These are phyloP conservation scores for Dendrobium nobile DNA, from an alignment of 106 monocot genomes.

Conservation along the genomic window DNA sequence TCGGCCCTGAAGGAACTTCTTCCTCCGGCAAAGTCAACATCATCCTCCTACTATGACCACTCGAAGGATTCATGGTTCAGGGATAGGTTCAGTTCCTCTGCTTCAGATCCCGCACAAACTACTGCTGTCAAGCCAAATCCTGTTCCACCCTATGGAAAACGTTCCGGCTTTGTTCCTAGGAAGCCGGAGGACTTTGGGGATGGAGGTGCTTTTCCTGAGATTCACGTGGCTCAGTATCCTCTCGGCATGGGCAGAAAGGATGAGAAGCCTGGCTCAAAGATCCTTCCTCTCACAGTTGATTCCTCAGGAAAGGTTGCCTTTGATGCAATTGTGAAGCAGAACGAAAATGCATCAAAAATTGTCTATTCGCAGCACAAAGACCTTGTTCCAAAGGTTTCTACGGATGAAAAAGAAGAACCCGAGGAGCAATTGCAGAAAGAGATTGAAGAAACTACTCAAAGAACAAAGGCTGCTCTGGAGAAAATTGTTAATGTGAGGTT, in stretches of 20 bases:
- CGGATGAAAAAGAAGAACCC: slow-evolving; percentile 23
- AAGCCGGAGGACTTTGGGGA: slow-evolving; percentile 92
- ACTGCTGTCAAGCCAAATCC: slow-evolving; percentile 17
- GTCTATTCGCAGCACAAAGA: slow-evolving; percentile 92
- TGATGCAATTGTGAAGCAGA: slow-evolving; percentile 76
- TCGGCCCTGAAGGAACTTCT: slow-evolving; percentile 81
- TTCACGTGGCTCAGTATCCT: slow-evolving; percentile 91
- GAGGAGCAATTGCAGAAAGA: slow-evolving; percentile 71
- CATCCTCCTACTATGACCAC: slow-evolving; percentile 67
- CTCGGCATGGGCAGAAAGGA: slow-evolving; percentile 85
- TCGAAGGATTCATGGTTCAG: slow-evolving; percentile 92
- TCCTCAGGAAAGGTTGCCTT: slow-evolving; percentile 83
- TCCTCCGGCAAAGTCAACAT: slow-evolving; percentile 50
- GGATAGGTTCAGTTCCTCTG: slow-evolving; percentile 53
- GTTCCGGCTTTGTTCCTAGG: slow-evolving; percentile 72
- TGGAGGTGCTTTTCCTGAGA: slow-evolving; percentile 98
- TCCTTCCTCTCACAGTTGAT: slow-evolving; percentile 84
- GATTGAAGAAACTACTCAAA: slow-evolving; percentile 75
- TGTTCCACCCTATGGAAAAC: slow-evolving; percentile 77
- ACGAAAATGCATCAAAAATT: slow-evolving; percentile 77
- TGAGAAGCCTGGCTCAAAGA: slow-evolving; percentile 77
- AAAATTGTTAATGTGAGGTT: slow-evolving; percentile 87
- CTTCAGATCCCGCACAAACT: slow-evolving; percentile 7
- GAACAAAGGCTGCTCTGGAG: slow-evolving; percentile 78
- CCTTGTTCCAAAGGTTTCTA: slow-evolving; percentile 60